Percentiles rank a stretch among this genome's conserved stretches.
These are phyloP conservation scores for Populus nigra DNA, from an alignment of 345 rosid genomes.

Conservation along the genomic window DNA sequence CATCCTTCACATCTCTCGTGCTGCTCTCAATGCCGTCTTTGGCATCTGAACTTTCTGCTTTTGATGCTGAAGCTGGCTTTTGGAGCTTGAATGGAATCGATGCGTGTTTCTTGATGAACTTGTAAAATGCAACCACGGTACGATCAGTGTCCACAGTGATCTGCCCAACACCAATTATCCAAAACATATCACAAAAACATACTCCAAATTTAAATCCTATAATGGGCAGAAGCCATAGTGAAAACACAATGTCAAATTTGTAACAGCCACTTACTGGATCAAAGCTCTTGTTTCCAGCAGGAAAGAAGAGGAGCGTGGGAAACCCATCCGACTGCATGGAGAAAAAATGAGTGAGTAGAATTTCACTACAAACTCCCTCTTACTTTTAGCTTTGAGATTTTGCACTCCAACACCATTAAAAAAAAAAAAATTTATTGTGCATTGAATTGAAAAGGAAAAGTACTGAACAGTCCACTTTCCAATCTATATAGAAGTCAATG, in stretches of 20 bases:
- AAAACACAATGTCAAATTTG: neutral
- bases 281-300: slow-evolving; percentile 96
- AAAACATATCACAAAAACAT: neutral
- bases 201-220: neutral
- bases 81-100: slow-evolving; percentile 91
- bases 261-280: slow-evolving; percentile 66
- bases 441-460: neutral
- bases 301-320: slow-evolving; percentile 96
- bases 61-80: slow-evolving; percentile 61
- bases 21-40: slow-evolving; percentile 32
- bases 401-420: no score
- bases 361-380: neutral
- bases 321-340: slow-evolving; percentile 79
- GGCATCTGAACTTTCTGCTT: slow-evolving; percentile 37
- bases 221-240: neutral
- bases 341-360: neutral
- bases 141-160: slow-evolving; percentile 82
- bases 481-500: no score
- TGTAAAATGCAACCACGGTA: slow-evolving; percentile 89
- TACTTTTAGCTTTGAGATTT: neutral
- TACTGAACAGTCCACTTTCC: no score
- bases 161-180: slow-evolving; percentile 37
- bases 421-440: neutral
- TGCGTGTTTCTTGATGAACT: slow-evolving; percentile 85
- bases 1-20: slow-evolving; percentile 57